Base-by-base conservation (phyloP, 306 rosid genomes). In the Arachis stenosperma region DNA sequence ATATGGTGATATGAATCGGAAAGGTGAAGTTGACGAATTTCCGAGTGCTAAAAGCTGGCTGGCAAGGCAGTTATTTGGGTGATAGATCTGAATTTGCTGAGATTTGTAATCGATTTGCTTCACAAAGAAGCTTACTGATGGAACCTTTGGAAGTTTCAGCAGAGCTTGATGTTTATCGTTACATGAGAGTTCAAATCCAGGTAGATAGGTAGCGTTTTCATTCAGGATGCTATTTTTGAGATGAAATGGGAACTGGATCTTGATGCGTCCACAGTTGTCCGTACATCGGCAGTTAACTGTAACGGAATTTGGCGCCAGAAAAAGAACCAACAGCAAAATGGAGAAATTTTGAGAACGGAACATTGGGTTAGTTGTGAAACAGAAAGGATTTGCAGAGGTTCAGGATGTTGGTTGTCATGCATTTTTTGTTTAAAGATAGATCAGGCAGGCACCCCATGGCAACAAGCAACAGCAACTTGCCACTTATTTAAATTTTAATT, bases 231-330 rank as follows among this genome's bases (percentile, higher is more conserved):
- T 33, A 10, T 53, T 62, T 77, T 10, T 77, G 33, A 77, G 76
- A 43, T 77, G 12, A 70, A 77, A 77, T 7, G 81, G 81, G 22
- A 77, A 77, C 8, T 62, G 79, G 54, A 81, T 77, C 8, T 8
- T 62, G 12, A 76, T 46, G 1, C 54, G 6, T 46, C 85, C 77
- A 47, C 85, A 76, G 50, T 74, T 77, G 17, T 67, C 52, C 3
- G 39, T 12, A 73, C 58, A 54, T 3, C 22, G 56, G n/a, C 43
- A 36, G 13, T 71, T 61, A 44, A 43, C 47, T 12, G 3, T 12
- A 1, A 42, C 67, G 40, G 61, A 53, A 4, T 68, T 48, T 43
- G 6, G 29, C 27, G 56, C 3, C n/a, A 55, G 53, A 68, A 76
- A n/a, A 15, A 68, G 3, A 7, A 41, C 6, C 27, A 55, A n/a